phyloP scores from a whole-genome alignment of 441 rosid species.

The Geranium incanum region DNA sequence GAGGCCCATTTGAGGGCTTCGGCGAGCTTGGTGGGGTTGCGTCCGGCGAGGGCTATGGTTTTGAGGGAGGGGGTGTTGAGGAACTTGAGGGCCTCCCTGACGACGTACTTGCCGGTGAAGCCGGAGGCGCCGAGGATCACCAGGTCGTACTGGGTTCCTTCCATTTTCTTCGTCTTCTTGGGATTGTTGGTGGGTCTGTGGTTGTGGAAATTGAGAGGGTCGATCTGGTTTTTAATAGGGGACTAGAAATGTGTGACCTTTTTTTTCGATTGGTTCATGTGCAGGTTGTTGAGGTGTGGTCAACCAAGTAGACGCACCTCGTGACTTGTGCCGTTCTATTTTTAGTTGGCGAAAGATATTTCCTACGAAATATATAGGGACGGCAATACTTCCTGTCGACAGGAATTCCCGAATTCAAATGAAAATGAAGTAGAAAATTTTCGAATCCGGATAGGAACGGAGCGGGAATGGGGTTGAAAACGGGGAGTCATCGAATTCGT shows the following conservation, averaged over 20 bases:
- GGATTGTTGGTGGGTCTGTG: background rate
- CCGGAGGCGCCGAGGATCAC: constrained; percentile 85
- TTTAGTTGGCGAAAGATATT: too few species aligned
- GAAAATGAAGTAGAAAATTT: too few species aligned
- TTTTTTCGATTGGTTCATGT: background rate
- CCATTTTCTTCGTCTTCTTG: background rate
- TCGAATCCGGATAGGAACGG: too few species aligned
- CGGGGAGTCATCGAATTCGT: too few species aligned
- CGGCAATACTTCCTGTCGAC: too few species aligned
- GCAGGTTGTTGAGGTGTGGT: too few species aligned
- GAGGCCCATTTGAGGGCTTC: constrained; percentile 70
- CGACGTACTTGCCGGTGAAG: constrained; percentile 76
- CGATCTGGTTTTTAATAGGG: background rate
- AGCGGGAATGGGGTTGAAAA: too few species aligned
- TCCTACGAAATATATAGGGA: too few species aligned
- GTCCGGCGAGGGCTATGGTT: constrained; percentile 74
- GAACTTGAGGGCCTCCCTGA: constrained; percentile 79
- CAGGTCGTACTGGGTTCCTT: constrained; percentile 31
- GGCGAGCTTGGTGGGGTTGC: constrained; percentile 46
- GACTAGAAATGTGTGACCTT: background rate
- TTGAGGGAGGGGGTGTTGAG: constrained; percentile 51
- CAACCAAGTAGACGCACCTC: too few species aligned
- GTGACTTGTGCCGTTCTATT: too few species aligned
- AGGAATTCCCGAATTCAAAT: too few species aligned
- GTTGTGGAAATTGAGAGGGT: background rate